Base-by-base conservation (phyloP, 2,329 filamentous ascomycete species). In the Nemania abortiva region DNA sequence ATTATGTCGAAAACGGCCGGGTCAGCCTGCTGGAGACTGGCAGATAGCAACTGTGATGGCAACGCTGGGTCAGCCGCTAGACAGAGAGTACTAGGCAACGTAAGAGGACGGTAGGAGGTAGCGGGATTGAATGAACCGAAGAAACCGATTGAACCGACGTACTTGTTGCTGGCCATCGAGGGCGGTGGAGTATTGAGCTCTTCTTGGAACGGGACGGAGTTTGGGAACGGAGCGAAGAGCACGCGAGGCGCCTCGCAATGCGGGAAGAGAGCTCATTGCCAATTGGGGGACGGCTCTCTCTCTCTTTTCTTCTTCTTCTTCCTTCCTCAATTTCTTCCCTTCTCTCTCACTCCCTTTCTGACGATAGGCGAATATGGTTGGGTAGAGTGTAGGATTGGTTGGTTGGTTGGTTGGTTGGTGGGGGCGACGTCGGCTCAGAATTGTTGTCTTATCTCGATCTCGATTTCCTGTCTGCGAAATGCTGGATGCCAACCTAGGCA, bases 1-100 rank as follows among this genome's bases (percentile, higher is more conserved):
- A 98, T 90, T 76, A 98, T 98, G 62, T 92, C 90, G 80, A 90
- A 97, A 73, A 98, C 91, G 58, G 90, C 86, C 53, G 95, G 93
- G 81, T 98, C 96, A 73, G 94, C 93, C 77, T 96, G 88, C 79
- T 94, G 87, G 61, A 99, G 88, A 78, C 92, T 86, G 65, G 92
- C 87, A 55, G 92, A 89, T 63, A 99, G 90, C 64, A 98, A 84
- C 94, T 98, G 74, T 49, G 52, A 50, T 15, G 11, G 37, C 29
- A 29, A 27, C 62, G 71, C 20, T 37, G 73, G 60, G 50, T 73
- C 18, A 73, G 70, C 58, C 39, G 59, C 24, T 24, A 27, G 42
- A 47, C 54, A 54, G 59, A 29, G 27, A 49, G n/a, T 56, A 34
- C 3, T 34, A 37, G 18, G 24, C 10, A 18, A 6, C 18, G 24